Conservation (phyloP, 495 filamentous ascomycete genomes). For the Penicillium subrubescens region DNA sequence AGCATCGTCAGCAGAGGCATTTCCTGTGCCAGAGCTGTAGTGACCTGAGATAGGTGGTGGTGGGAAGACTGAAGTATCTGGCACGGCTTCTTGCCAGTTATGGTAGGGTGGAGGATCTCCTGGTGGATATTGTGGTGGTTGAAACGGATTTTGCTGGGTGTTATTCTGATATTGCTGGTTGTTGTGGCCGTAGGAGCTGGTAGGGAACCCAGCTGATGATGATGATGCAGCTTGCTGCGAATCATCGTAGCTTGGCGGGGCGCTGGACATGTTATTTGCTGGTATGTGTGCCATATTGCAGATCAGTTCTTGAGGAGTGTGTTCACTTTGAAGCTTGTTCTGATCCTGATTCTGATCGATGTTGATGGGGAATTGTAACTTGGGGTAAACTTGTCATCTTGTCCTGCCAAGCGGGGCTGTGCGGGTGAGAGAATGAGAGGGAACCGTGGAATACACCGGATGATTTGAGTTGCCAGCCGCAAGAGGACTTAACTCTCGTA, state of each 20-base stretch:
- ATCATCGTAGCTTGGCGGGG: slow-evolving; percentile 41
- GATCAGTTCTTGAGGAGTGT: neutral
- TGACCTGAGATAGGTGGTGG: slow-evolving; percentile 76
- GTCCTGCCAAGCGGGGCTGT: slow-evolving; percentile 32
- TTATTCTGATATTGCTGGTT: slow-evolving; percentile 1
- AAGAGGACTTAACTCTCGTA: neutral
- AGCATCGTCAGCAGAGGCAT: slow-evolving; percentile 70
- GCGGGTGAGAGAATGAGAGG: slow-evolving; percentile 4
- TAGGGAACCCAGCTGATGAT: neutral
- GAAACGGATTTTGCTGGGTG: neutral
- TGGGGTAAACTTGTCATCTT: slow-evolving; percentile 12
- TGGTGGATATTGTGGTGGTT: neutral
- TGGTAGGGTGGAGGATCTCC: slow-evolving; percentile 63
- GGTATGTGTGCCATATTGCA: neutral
- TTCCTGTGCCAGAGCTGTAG: slow-evolving; percentile 68
- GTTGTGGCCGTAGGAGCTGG: slow-evolving; percentile 3
- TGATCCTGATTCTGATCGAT: neutral
- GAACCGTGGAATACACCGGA: neutral
- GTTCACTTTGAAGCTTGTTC: neutral
- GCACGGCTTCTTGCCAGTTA: slow-evolving; percentile 78
- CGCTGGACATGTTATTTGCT: slow-evolving; percentile 11
- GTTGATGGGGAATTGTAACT: neutral
- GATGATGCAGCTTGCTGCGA: slow-evolving; percentile 8
- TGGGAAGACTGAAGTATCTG: slow-evolving; percentile 77
- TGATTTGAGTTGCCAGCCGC: neutral